Conservation (phyloP, 805 yeast genomes). For the Saccharomycopsis fibuligera region DNA sequence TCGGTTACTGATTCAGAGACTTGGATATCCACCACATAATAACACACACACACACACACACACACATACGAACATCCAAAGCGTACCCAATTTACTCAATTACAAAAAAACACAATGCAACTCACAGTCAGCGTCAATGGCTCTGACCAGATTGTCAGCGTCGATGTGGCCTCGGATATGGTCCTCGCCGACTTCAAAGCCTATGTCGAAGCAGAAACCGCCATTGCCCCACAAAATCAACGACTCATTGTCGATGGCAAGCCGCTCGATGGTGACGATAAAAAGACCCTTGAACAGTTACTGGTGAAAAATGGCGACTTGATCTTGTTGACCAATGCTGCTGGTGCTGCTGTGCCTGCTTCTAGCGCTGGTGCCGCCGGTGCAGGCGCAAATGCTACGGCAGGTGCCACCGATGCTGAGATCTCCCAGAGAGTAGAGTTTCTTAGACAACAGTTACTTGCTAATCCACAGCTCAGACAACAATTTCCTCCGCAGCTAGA, state of each 20-base stretch:
- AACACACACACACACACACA: neutral
- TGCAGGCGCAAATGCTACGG: neutral
- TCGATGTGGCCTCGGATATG: constrained; percentile 65
- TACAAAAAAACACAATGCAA: constrained; percentile 36
- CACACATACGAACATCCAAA: no score
- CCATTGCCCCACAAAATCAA: constrained; percentile 41
- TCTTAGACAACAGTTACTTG: constrained; percentile 42
- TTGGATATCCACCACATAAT: neutral
- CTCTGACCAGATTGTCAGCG: constrained; percentile 41
- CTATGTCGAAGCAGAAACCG: constrained; percentile 64
- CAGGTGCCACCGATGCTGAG: neutral
- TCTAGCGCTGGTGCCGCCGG: neutral
- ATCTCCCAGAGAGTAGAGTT: constrained; percentile 38
- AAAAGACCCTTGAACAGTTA: constrained; percentile 38
- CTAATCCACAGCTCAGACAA: constrained; percentile 34
- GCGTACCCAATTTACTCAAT: no score
- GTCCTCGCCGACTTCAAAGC: constrained; percentile 64
- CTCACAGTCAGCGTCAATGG: constrained; percentile 44
- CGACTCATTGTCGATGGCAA: constrained; percentile 43
- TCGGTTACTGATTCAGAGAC: neutral
- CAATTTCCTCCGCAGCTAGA: constrained; percentile 27
- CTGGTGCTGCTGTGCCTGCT: neutral
- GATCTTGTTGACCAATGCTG: constrained; percentile 29
- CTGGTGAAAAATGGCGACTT: constrained; percentile 56
- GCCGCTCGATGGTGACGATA: constrained; percentile 28